Evolutionary conservation across 441 rosid species (phyloP), one percentile per base, ranked within the genome.

Genomic region (Aleurites moluccanus): DNA sequence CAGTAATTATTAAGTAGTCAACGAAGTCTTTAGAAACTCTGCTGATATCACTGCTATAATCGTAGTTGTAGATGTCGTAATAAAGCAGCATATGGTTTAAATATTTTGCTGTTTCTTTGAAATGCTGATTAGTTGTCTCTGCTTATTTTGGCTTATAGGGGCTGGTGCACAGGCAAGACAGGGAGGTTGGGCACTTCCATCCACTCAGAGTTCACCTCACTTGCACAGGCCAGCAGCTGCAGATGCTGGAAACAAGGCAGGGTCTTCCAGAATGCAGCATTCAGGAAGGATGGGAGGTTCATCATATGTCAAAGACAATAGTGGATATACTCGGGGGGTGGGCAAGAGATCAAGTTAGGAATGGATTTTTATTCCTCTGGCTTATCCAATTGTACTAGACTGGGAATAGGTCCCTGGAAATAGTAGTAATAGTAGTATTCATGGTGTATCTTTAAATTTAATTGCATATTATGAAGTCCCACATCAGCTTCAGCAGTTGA

Each of bases 151-250:
- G 53, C 60, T 65, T 69, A 38, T 73, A 85, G 91, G 86, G 60
- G 70, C 70, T 47, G 66, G 77, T 75, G 69, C 49, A 42, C 82
- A 64, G 50, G 78, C 79, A 42, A 57, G 74, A 35, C 55, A 28
- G 44, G 87, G 87, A 77, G 88, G 88, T n/a, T 81, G 86, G 87
- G 89, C 90, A 30, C 92, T 88, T 73, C 92, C 90, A 15, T 79
- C 83, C 15, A 50, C 82, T 2, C 88, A 80, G 69, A 64, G 1
- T 52, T 20, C 75, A 40, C 75, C 47, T 67, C 80, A 57, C 30
- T 27, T 63, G 2, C 77, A 64, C 38, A 63, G 73, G 71, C n/a
- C n/a, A 38, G 40, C 40, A 27, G 40, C 40, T 11, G 55, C 70
- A 28, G 78, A 75, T 69, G 14, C 40, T 30, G 42, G 55, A 55